Evolutionary conservation across 306 rosid genomes (phyloP), one percentile per base, ranked within the genome.

Genomic region (Lathyrus sativus): DNA sequence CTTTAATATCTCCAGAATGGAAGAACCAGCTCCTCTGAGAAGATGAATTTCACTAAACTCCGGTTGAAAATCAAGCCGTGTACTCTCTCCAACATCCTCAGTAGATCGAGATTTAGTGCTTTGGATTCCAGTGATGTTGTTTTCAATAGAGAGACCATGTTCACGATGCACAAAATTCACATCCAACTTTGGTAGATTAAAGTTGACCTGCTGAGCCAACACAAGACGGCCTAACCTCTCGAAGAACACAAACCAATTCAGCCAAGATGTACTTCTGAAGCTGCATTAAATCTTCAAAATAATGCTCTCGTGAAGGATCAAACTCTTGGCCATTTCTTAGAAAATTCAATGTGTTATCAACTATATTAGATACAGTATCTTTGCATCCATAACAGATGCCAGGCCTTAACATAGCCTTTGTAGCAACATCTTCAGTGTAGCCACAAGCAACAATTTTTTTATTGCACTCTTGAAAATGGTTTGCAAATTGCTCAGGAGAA

Each of bases 21-120:
- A 95, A 78, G 89, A 84, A 79, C 77, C 85, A 61, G 88, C 87
- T 79, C 89, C 97, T 80, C 92, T 82, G 48, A 88, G 81, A 68
- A 95, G 91, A 81, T 95, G 97, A 81, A 95, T 95, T 84, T 95
- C 96, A 74, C 95, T 88, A 71, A 90, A 90, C 71, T 90, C 99
- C 84, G 90, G 72, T 68, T 85, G 97, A 67, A 90, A 78, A 81
- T 95, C 96, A 76, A 90, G 85, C 73, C 97, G 97, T 7, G 89
- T 86, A 65, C 92, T 87, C 75, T 95, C 99, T 77, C 96, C 95
- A 54, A 82, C 78, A 68, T 95, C 97, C 80, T 95, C 99, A 43
- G 60, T 80, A 61, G 91, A 86, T 45, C 74, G 85, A 43, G 95
- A 87, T 82, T 90, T 95, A 68, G 67, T 78, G 76, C 86, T 90